phyloP scores from a whole-genome alignment of 2,329 filamentous ascomycete species.

The Botrytis medusae region DNA sequence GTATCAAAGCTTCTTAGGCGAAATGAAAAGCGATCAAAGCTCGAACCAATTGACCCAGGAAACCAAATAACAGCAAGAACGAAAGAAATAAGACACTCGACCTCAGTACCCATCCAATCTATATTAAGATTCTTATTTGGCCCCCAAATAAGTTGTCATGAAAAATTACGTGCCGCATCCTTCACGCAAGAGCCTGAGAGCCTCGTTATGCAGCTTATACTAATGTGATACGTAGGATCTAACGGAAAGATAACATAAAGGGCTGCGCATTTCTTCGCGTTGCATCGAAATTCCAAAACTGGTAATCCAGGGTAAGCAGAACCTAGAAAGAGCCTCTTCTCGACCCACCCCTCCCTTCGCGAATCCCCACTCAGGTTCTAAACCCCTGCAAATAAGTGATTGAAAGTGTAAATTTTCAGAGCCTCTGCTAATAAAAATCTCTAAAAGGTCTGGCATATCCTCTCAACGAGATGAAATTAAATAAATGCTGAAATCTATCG shows the following conservation, averaged over 20 bases:
- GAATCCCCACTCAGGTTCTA: not conserved
- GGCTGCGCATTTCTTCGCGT: not conserved
- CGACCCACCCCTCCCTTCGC: not conserved
- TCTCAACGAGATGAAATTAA: not conserved
- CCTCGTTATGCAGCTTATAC: not conserved
- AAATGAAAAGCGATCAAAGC: not conserved
- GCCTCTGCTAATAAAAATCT: not conserved
- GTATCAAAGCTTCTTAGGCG: no score
- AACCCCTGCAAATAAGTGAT: not conserved
- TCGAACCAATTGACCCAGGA: not conserved
- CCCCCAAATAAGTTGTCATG: not conserved
- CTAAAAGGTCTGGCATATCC: not conserved
- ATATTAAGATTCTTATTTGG: not conserved
- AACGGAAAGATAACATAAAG: not conserved
- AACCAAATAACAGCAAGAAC: not conserved
- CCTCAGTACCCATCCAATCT: not conserved
- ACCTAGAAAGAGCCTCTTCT: not conserved
- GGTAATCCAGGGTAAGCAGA: not conserved
- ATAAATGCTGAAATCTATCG: not conserved
- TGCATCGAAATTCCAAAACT: not conserved
- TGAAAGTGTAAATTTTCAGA: not conserved
- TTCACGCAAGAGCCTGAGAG: not conserved
- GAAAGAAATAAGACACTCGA: not conserved
- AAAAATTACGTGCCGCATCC: not conserved
- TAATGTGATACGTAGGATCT: not conserved